These are phyloP conservation scores for Smallanthus sonchifolius DNA, from an alignment of 129 eudicot genomes.

Conservation along the genomic window DNA sequence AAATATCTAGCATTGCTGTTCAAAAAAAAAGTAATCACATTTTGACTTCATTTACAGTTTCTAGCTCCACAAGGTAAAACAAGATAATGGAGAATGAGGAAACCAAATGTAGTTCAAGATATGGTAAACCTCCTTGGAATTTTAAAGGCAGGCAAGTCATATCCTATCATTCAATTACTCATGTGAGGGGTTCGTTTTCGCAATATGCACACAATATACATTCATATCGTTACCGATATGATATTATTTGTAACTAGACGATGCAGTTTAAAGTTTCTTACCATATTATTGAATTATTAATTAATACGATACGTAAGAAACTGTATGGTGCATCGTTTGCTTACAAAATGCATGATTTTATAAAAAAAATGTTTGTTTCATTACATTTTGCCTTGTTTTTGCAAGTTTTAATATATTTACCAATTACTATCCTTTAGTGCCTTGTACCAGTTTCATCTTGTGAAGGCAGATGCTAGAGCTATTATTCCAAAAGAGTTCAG, in stretches of 20 bases:
- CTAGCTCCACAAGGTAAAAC: neutral
- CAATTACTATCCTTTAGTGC: slow-evolving; percentile 63
- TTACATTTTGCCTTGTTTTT: neutral
- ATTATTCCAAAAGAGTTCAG: slow-evolving; percentile 84
- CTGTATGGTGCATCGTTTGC: neutral
- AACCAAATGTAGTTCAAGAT: slow-evolving; percentile 39
- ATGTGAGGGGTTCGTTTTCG: neutral
- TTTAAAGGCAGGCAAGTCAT: slow-evolving; percentile 87
- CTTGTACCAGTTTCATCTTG: slow-evolving; percentile 88
- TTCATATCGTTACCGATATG: neutral
- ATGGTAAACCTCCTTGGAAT: slow-evolving; percentile 83
- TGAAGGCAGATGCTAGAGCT: slow-evolving; percentile 86
- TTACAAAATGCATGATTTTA: neutral
- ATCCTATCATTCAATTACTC: neutral
- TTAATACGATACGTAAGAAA: neutral
- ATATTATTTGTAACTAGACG: neutral
- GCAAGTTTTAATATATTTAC: neutral
- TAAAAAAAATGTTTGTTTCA: neutral
- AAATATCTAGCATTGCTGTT: too few species aligned
- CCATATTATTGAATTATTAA: neutral
- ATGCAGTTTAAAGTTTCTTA: neutral
- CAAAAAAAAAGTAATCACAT: neutral
- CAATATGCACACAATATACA: neutral
- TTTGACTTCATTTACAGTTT: neutral
- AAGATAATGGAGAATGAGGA: slow-evolving; percentile 46